Conservation (phyloP, 2,329 filamentous ascomycete genomes). For the Teratosphaeria epicoccoides region DNA sequence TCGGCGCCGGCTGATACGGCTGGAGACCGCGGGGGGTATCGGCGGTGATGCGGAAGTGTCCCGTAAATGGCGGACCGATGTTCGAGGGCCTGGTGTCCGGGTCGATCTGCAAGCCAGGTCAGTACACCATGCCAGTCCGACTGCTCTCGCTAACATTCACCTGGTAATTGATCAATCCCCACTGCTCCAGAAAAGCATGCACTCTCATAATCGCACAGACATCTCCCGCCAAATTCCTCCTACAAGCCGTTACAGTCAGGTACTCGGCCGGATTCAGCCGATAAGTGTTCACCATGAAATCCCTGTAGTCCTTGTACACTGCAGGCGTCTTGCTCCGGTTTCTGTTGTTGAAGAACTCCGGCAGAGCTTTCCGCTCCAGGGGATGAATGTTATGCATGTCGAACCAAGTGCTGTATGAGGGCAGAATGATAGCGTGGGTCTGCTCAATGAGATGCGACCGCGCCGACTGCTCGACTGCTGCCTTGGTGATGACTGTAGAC, state of each 20-base stretch:
- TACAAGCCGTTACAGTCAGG: slow-evolving; percentile 89
- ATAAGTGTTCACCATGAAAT: slow-evolving; percentile 99
- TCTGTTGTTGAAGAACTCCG: slow-evolving; percentile 96
- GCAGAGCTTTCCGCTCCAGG: slow-evolving; percentile 86
- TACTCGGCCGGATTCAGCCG: slow-evolving; percentile 92
- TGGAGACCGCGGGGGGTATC: slow-evolving; percentile 92
- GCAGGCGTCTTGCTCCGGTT: slow-evolving; percentile 97
- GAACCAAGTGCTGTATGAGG: slow-evolving; percentile 98
- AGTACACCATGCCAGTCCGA: not conserved
- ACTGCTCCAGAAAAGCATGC: slow-evolving; percentile 94
- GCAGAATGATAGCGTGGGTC: slow-evolving; percentile 89
- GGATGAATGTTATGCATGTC: slow-evolving; percentile 90
- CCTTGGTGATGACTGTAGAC: slow-evolving; percentile 55
- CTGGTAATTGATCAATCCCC: slow-evolving; percentile 98
- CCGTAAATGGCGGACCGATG: slow-evolving; percentile 91
- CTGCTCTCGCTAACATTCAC: slow-evolving; percentile 36
- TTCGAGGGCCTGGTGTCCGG: slow-evolving; percentile 89
- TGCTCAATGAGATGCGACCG: slow-evolving; percentile 87
- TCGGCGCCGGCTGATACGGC: slow-evolving; percentile 79
- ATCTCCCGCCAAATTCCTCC: slow-evolving; percentile 88
- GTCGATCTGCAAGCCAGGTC: slow-evolving; percentile 60
- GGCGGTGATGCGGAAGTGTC: slow-evolving; percentile 91
- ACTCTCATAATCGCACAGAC: slow-evolving; percentile 99
- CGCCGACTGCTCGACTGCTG: slow-evolving; percentile 71
- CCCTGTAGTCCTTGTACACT: slow-evolving; percentile 97